Base-by-base conservation (phyloP, 1,284 basidiomycete species). In the Boletellus deceptivus region DNA sequence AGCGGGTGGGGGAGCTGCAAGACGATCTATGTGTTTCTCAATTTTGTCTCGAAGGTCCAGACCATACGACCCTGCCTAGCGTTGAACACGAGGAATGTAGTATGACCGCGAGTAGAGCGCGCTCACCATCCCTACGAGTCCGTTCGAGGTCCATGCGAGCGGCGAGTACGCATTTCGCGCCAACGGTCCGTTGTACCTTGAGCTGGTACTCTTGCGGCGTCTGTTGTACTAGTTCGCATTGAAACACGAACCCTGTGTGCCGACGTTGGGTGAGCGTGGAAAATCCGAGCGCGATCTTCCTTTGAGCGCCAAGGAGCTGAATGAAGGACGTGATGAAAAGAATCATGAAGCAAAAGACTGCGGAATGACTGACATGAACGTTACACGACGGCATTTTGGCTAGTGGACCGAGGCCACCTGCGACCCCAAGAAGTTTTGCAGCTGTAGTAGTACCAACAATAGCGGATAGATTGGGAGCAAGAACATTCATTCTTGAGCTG, bases 401-500 rank as follows among this genome's bases (percentile, higher is more conserved):
- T 36, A 99, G 79, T 0, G 91, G 91, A 46, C 82, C 82, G 17
- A 99, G 78, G 39, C 97, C 97, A 53, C 97, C 97, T 31, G 97
- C 94, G 41, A 98, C 93, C 68, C 97, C 97, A 41, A 99, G 85
- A 43, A 99, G 76, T 77, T 99, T 99, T 43, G 97, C 96, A 39
- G 97, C 97, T 74, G 94, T 96, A 56, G 91, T 92, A 49, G 96
- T 98, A 67, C 97, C 96, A 70, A 99, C 92, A 69, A 99, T 96
- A 67, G 91, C 90, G 62, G 93, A 96, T 66, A 99, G 84, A 71
- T 99, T 99, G 58, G 97, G 97, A 55, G 96, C 95, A 62, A 99
- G 88, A 48, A 95, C 84, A 72, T 92, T 91, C 92, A 99, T 99
- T 70, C 97, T 84, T 64, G 93, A 97, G 77, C 97, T 96, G 70